A percentile compares a stretch with the other conserved stretches of the same genome.
Conservation (phyloP, 139 green algal genomes). For the Picochlorum sp. region DNA sequence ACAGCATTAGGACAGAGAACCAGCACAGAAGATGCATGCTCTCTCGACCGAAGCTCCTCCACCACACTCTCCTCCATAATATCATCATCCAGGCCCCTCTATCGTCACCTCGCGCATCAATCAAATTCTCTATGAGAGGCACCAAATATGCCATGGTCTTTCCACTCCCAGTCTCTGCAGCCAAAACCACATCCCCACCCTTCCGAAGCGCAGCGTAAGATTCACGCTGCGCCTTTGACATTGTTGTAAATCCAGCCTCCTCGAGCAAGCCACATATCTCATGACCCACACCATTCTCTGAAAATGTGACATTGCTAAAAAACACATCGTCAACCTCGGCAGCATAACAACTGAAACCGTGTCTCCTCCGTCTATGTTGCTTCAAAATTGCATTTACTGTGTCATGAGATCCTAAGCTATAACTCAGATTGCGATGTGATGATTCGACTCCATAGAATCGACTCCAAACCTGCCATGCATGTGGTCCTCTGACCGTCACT, state of each 20-base stretch:
- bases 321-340: not conserved
- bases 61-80: constrained; percentile 1
- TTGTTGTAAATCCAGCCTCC: not conserved
- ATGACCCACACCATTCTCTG: not conserved
- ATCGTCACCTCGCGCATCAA: constrained; percentile 11
- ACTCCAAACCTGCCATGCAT: too few species aligned
- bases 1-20: constrained; percentile 81
- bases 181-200: constrained; percentile 68
- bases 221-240: constrained; percentile 40
- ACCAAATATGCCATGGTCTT: constrained; percentile 92
- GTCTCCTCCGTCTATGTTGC: too few species aligned
- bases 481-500: too few species aligned
- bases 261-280: too few species aligned
- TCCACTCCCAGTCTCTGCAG: constrained; percentile 92
- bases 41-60: not conserved
- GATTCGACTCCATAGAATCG: too few species aligned
- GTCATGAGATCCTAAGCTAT: too few species aligned
- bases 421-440: too few species aligned
- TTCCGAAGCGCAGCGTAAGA: constrained; percentile 42
- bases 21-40: constrained; percentile 28
- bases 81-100: not conserved
- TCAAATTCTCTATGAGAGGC: constrained; percentile 55
- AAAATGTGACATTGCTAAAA: constrained; percentile 6
- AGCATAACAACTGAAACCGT: too few species aligned
- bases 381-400: too few species aligned